phyloP scores from a whole-genome alignment of 1,139 yeast species.

The Scheffersomyces lignicola region DNA sequence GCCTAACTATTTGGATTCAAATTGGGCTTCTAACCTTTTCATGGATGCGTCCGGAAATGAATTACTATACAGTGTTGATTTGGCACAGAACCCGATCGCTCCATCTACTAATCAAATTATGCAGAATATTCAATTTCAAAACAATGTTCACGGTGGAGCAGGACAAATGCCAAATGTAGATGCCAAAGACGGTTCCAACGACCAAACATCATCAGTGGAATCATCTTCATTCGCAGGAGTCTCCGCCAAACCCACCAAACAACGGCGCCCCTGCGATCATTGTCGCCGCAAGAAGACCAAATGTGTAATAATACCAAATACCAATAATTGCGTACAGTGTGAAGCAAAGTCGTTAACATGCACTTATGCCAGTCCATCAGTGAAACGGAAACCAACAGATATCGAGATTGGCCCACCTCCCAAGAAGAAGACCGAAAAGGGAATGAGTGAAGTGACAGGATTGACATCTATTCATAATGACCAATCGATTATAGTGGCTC shows the following conservation, averaged over 20 bases:
- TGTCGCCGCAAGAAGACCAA: slow-evolving; percentile 66
- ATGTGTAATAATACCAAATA: slow-evolving; percentile 61
- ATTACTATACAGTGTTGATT: slow-evolving; percentile 34
- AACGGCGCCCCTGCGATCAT: slow-evolving; percentile 62
- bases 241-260: slow-evolving; percentile 20
- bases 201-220: slow-evolving; percentile 6
- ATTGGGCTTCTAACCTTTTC: slow-evolving; percentile 41
- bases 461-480: slow-evolving; percentile 12
- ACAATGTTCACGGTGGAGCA: slow-evolving; percentile 19
- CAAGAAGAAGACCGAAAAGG: slow-evolving; percentile 12
- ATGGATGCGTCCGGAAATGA: slow-evolving; percentile 36
- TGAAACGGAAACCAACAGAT: slow-evolving; percentile 30
- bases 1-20: slow-evolving; percentile 45
- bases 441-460: too few species aligned
- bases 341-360: slow-evolving; percentile 68
- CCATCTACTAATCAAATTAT: slow-evolving; percentile 22
- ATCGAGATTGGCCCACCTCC: slow-evolving; percentile 15
- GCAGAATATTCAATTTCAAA: slow-evolving; percentile 36
- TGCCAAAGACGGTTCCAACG: neutral
- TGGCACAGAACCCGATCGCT: slow-evolving; percentile 12
- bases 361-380: slow-evolving; percentile 44
- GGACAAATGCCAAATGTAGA: slow-evolving; percentile 11
- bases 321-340: slow-evolving; percentile 65
- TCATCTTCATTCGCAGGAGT: slow-evolving; percentile 8
- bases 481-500: slow-evolving; percentile 30